A percentile compares a stretch with the other conserved stretches of the same genome.
These are phyloP conservation scores for Leptographium flavum DNA, from an alignment of 2,329 filamentous ascomycete species.

Conservation along the genomic window DNA sequence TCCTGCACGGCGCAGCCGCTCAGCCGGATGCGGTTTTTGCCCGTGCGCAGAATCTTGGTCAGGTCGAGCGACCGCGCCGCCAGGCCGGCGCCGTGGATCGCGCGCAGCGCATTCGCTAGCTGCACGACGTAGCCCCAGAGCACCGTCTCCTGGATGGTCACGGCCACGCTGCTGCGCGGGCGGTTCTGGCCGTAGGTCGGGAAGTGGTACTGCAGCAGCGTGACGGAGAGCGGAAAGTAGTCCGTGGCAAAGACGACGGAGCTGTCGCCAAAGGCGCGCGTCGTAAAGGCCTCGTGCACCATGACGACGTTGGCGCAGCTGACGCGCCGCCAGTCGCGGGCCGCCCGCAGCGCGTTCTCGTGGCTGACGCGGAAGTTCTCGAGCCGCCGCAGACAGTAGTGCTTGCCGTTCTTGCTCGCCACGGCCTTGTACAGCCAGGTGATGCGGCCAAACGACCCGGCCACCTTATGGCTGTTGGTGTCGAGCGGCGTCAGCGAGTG, in stretches of 20 bases:
- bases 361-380: slow-evolving; percentile 84
- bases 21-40: slow-evolving; percentile 77
- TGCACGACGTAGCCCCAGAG: slow-evolving; percentile 91
- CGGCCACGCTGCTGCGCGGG: slow-evolving; percentile 24
- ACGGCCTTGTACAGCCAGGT: slow-evolving; percentile 95
- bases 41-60: slow-evolving; percentile 79
- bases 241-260: slow-evolving; percentile 89
- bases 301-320: slow-evolving; percentile 70
- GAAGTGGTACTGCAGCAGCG: slow-evolving; percentile 72
- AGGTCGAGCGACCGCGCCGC: slow-evolving; percentile 77
- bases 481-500: slow-evolving; percentile 87
- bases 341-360: slow-evolving; percentile 72
- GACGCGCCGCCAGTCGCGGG: slow-evolving; percentile 81
- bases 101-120: slow-evolving; percentile 73
- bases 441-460: slow-evolving; percentile 55
- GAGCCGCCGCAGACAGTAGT: slow-evolving; percentile 75
- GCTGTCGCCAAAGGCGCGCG: slow-evolving; percentile 81
- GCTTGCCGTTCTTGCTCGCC: slow-evolving; percentile 73
- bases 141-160: slow-evolving; percentile 51
- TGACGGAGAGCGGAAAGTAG: slow-evolving; percentile 84
- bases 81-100: slow-evolving; percentile 67
- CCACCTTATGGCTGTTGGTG: slow-evolving; percentile 42
- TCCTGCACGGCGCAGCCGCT: slow-evolving; percentile 83
- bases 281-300: slow-evolving; percentile 86
- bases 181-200: slow-evolving; percentile 26